Conservation (phyloP, 306 rosid genomes). For the Fagus crenata region DNA sequence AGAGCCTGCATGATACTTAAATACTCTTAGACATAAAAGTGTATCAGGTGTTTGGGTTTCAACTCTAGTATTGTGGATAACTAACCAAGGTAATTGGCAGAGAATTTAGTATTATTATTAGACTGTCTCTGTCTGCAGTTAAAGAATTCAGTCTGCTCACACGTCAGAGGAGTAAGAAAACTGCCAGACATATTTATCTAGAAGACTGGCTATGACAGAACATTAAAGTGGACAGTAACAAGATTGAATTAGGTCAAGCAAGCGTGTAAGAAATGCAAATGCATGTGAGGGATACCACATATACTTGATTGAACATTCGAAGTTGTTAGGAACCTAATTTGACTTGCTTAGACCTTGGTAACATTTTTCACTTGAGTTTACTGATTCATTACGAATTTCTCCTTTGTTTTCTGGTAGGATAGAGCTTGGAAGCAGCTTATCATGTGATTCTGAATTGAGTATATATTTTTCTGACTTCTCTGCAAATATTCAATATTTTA, state of each 20-base stretch:
- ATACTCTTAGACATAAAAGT: not conserved
- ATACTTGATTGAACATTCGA: too few species aligned
- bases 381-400: not conserved
- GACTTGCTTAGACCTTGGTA: not conserved
- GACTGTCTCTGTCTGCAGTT: not conserved
- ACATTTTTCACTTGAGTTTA: not conserved
- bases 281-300: too few species aligned
- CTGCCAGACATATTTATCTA: not conserved
- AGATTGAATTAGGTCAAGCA: too few species aligned
- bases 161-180: not conserved
- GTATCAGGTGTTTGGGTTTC: not conserved
- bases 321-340: not conserved
- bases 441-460: constrained; percentile 61
- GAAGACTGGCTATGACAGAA: too few species aligned
- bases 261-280: too few species aligned
- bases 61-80: not conserved
- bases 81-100: not conserved
- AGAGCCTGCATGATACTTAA: constrained; percentile 22
- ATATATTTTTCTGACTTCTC: constrained; percentile 45
- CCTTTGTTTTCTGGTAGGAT: constrained; percentile 38
- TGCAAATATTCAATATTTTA: constrained; percentile 41
- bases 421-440: constrained; percentile 57
- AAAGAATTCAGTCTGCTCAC: not conserved
- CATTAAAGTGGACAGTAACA: too few species aligned
- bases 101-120: not conserved